These are phyloP conservation scores for Zymoseptoria pseudotritici DNA, from an alignment of 2,329 filamentous ascomycete genomes.

Conservation along the genomic window DNA sequence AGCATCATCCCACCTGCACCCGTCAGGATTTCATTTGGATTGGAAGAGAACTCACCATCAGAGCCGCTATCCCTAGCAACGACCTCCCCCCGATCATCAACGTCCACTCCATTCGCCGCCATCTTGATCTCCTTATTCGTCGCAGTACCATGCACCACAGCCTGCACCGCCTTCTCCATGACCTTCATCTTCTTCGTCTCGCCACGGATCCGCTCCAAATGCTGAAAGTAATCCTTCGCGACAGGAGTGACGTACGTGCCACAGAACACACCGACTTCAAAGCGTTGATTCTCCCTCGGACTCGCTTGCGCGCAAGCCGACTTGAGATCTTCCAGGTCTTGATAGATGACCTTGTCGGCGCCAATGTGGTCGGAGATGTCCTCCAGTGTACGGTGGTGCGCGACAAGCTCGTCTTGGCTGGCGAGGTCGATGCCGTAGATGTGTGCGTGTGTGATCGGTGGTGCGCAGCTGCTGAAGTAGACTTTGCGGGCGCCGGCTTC, in stretches of 20 bases:
- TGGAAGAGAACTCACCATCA: conserved; percentile 14
- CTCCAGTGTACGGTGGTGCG: conserved; percentile 55
- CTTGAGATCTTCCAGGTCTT: conserved; percentile 71
- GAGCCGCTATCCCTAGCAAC: conserved; percentile 41
- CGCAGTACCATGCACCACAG: conserved; percentile 56
- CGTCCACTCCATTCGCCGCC: conserved; percentile 53
- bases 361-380: conserved; percentile 62
- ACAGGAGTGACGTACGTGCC: conserved; percentile 80
- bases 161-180: conserved; percentile 56
- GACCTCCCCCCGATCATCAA: conserved; percentile 50
- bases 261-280: conserved; percentile 89
- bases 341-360: conserved; percentile 70
- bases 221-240: conserved; percentile 71
- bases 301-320: conserved; percentile 68
- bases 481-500: conserved; percentile 78
- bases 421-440: conserved; percentile 78
- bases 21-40: too few species aligned
- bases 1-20: too few species aligned
- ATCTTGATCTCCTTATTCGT: conserved; percentile 55
- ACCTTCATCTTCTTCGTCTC: conserved; percentile 62
- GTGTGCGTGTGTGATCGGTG: conserved; percentile 74
- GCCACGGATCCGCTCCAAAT: conserved; percentile 63
- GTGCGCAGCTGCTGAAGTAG: conserved; percentile 74
- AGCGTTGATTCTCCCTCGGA: conserved; percentile 54
- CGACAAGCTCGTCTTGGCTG: conserved; percentile 62